Conservation (phyloP, 805 yeast species). For the Sporopachydermia quercuum region DNA sequence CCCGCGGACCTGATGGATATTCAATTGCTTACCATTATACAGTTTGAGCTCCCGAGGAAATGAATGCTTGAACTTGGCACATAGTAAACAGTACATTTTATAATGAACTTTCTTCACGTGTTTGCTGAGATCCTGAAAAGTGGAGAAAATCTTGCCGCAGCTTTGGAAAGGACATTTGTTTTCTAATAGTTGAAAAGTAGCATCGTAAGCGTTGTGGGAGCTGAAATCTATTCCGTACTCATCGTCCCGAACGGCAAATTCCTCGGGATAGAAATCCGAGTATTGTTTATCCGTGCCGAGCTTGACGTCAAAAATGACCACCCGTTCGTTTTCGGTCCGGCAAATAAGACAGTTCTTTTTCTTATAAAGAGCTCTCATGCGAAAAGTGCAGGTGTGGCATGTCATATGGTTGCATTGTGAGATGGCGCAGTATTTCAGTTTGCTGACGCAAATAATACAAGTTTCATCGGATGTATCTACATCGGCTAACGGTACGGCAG, state of each 20-base stretch:
- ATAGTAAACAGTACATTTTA: slow-evolving; percentile 53
- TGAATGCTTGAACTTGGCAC: slow-evolving; percentile 62
- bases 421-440: slow-evolving; percentile 44
- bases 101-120: slow-evolving; percentile 58
- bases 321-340: slow-evolving; percentile 45
- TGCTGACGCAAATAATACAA: slow-evolving; percentile 80
- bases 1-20: slow-evolving; percentile 58
- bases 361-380: slow-evolving; percentile 68
- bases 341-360: slow-evolving; percentile 73
- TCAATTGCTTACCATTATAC: slow-evolving; percentile 46
- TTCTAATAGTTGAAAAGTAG: slow-evolving; percentile 36
- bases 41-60: slow-evolving; percentile 58
- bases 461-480: slow-evolving; percentile 16
- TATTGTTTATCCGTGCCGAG: slow-evolving; percentile 16
- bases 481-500: no score
- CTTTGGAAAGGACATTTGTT: slow-evolving; percentile 37
- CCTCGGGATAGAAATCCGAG: slow-evolving; percentile 20
- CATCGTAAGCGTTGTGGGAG: slow-evolving; percentile 28
- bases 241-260: slow-evolving; percentile 23
- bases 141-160: slow-evolving; percentile 26
- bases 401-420: slow-evolving; percentile 76
- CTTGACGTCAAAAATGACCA: slow-evolving; percentile 39
- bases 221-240: slow-evolving; percentile 48
- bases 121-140: slow-evolving; percentile 42
- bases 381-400: slow-evolving; percentile 69